Evolutionary conservation across 2,329 filamentous ascomycete genomes (phyloP).

Genomic region (Trichocomaceae sp.): DNA sequence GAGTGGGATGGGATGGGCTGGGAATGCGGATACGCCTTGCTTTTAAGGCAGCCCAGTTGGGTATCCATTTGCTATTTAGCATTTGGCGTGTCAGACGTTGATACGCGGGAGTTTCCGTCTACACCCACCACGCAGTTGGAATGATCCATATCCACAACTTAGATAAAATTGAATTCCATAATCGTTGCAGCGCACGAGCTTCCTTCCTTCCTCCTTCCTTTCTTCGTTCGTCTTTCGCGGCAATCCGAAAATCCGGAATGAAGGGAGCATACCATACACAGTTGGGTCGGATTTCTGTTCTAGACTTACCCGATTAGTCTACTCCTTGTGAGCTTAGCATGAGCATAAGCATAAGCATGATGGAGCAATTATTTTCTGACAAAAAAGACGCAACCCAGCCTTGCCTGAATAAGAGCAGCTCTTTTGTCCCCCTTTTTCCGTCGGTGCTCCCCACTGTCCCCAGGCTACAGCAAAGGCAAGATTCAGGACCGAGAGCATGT

Average conservation of each 20-base stretch:
- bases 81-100: constrained; percentile 9
- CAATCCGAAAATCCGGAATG: background rate
- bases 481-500: background rate
- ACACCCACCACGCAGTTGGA: background rate
- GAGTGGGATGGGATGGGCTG: no score
- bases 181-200: no score
- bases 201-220: no score
- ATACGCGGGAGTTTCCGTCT: constrained; percentile 1
- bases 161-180: no score
- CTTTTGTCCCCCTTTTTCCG: background rate
- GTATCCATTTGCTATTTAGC: background rate
- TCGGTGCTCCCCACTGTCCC: background rate
- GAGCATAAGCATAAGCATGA: no score
- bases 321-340: background rate
- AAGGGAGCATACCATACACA: background rate
- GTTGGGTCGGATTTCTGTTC: background rate
- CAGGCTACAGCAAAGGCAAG: background rate
- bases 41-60: constrained; percentile 5
- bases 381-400: background rate
- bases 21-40: no score
- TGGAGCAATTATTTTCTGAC: no score
- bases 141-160: no score
- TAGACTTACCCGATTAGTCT: background rate
- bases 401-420: background rate
- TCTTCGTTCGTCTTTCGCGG: background rate